Evolutionary conservation across 2,329 filamentous ascomycete genomes (phyloP).

Genomic region (Coleophoma cylindrospora): DNA sequence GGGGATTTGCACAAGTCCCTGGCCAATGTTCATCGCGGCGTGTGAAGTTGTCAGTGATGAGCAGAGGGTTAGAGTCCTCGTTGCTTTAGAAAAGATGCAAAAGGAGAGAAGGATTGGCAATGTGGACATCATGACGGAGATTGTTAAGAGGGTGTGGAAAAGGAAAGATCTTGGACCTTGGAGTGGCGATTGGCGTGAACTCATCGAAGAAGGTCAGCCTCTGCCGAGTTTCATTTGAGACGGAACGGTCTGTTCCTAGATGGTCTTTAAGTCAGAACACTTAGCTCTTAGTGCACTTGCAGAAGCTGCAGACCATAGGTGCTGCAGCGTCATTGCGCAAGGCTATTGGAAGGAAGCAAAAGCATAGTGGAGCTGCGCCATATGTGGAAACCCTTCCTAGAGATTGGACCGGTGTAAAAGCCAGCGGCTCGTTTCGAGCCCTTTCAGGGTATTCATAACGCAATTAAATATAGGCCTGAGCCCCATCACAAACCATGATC

Average conservation of each 20-base stretch:
- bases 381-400: too few species aligned
- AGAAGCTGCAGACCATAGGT: too few species aligned
- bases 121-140: constrained; percentile 34
- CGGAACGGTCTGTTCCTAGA: not conserved
- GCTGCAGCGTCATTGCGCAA: too few species aligned
- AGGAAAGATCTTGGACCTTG: constrained; percentile 33
- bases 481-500: too few species aligned
- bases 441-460: too few species aligned
- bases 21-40: constrained; percentile 42
- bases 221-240: not conserved
- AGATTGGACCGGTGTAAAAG: too few species aligned
- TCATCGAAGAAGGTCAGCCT: not conserved
- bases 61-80: constrained; percentile 34
- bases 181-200: not conserved
- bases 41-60: constrained; percentile 37
- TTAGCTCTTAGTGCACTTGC: too few species aligned
- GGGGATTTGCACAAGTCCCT: constrained; percentile 40
- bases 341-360: too few species aligned
- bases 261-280: too few species aligned
- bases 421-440: too few species aligned
- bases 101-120: constrained; percentile 39
- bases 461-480: too few species aligned
- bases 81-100: constrained; percentile 36
- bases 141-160: constrained; percentile 42
- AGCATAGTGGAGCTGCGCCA: too few species aligned